These are phyloP conservation scores for Hypseocharis bilobata DNA, from an alignment of 441 rosid genomes.

Conservation along the genomic window DNA sequence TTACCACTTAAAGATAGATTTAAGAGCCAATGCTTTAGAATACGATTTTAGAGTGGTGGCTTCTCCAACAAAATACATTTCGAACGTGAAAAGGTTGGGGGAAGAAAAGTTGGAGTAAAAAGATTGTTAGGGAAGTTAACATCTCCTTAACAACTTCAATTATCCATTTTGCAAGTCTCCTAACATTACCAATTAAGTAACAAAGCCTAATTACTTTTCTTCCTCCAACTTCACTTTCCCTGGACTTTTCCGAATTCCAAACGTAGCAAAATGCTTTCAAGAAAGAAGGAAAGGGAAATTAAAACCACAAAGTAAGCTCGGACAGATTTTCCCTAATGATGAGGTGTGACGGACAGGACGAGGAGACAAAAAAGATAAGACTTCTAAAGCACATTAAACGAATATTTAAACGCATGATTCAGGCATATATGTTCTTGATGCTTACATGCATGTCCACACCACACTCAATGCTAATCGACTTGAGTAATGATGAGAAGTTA, in stretches of 20 bases:
- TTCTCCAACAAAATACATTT: not conserved
- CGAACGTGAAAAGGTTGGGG: too few relatives aligned
- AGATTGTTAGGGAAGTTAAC: too few relatives aligned
- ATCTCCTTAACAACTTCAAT: too few relatives aligned
- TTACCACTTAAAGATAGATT: not conserved
- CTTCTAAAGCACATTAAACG: not conserved
- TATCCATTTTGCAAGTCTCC: too few relatives aligned
- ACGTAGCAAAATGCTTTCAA: too few relatives aligned
- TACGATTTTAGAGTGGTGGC: not conserved
- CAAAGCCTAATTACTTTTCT: too few relatives aligned
- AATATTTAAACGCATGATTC: not conserved
- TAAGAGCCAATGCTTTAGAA: not conserved
- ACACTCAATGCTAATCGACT: not conserved
- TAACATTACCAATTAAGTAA: too few relatives aligned
- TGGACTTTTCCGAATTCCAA: too few relatives aligned
- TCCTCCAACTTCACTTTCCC: too few relatives aligned
- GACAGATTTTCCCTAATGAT: not conserved
- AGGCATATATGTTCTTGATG: not conserved
- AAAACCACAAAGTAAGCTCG: too few relatives aligned
- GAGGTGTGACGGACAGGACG: not conserved
- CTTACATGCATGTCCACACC: not conserved
- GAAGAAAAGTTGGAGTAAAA: too few relatives aligned
- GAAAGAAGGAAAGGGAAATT: too few relatives aligned
- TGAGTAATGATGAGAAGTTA: constrained; percentile 13
- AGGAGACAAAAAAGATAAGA: not conserved